Conservation (phyloP, 2,329 filamentous ascomycete genomes). For the Chrysoporthe austroafricana region DNA sequence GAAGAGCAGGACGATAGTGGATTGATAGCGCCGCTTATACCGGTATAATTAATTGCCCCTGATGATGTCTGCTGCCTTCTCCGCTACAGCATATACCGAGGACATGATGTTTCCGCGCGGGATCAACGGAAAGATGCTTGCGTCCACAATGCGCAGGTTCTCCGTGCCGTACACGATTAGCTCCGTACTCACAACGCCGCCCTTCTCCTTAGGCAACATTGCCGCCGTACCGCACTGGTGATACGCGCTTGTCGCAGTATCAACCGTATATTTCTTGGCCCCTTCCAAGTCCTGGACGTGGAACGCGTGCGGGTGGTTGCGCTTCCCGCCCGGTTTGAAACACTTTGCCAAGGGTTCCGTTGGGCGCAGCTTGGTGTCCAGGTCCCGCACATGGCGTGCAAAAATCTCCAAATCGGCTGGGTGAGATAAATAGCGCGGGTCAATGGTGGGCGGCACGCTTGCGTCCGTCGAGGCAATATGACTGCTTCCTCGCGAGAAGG, state of each 20-base stretch:
- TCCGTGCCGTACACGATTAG: constrained; percentile 48
- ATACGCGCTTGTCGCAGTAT: constrained; percentile 33
- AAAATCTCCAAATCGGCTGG: constrained; percentile 55
- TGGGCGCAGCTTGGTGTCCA: constrained; percentile 31
- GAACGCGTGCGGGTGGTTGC: constrained; percentile 38
- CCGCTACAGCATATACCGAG: constrained; percentile 33
- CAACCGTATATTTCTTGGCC: constrained; percentile 31
- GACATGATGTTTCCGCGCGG: constrained; percentile 39
- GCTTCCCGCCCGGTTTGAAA: constrained; percentile 40
- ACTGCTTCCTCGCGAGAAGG: constrained; percentile 55
- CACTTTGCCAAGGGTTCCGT: constrained; percentile 38
- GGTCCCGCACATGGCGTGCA: constrained; percentile 37
- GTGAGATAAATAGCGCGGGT: constrained; percentile 55
- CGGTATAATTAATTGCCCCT: constrained; percentile 22
- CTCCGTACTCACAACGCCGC: constrained; percentile 48
- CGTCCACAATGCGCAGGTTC: constrained; percentile 48
- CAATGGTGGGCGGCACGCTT: constrained; percentile 50
- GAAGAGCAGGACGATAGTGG: too few relatives aligned
- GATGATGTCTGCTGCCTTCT: constrained; percentile 44
- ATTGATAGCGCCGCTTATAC: too few relatives aligned
- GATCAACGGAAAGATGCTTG: constrained; percentile 48
- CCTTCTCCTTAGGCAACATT: constrained; percentile 47
- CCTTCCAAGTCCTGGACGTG: constrained; percentile 28
- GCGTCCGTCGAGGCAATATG: constrained; percentile 52
- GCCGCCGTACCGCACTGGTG: constrained; percentile 44